Conservation (phyloP, 2,329 filamentous ascomycete genomes). For the Colletotrichum orbiculare region DNA sequence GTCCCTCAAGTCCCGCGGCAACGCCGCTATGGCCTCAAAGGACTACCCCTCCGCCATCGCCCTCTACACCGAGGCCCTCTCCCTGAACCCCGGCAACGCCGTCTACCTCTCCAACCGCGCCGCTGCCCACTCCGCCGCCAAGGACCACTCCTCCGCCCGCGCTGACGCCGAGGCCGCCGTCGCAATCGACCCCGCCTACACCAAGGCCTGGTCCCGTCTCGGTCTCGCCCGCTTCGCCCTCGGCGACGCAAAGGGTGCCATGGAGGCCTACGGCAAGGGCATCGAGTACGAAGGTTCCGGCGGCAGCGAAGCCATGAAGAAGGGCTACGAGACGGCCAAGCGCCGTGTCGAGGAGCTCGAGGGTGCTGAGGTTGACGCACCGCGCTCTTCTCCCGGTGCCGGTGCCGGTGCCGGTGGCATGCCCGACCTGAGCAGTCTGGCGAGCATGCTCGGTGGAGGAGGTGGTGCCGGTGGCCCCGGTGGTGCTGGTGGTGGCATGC, state of each 20-base stretch:
- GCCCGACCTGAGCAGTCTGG: conserved; percentile 77
- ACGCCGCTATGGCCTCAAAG: conserved; percentile 94
- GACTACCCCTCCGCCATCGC: conserved; percentile 87
- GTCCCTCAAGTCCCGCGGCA: conserved; percentile 87
- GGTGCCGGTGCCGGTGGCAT: conserved; percentile 64
- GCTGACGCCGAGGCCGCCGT: conserved; percentile 93
- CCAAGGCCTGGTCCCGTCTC: conserved; percentile 95
- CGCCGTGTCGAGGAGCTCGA: conserved; percentile 85
- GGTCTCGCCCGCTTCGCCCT: conserved; percentile 92
- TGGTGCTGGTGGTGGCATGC: conserved; percentile 81
- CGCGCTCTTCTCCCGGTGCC: conserved; percentile 48
- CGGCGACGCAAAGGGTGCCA: conserved; percentile 88
- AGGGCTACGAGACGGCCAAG: conserved; percentile 94
- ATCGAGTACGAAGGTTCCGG: conserved; percentile 95
- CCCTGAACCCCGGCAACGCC: conserved; percentile 84
- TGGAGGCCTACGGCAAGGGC: conserved; percentile 93
- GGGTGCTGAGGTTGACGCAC: conserved; percentile 58
- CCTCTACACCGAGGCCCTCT: conserved; percentile 87
- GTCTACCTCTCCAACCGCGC: conserved; percentile 99
- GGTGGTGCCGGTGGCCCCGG: conserved; percentile 65
- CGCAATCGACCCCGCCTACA: conserved; percentile 89
- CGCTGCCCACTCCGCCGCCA: conserved; percentile 87
- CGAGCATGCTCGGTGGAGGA: conserved; percentile 77
- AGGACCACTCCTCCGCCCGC: conserved; percentile 85
- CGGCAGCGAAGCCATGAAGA: conserved; percentile 97